Evolutionary conservation across 148 eudicot genomes (phyloP).

Genomic region (Fallopia convolvulus): DNA sequence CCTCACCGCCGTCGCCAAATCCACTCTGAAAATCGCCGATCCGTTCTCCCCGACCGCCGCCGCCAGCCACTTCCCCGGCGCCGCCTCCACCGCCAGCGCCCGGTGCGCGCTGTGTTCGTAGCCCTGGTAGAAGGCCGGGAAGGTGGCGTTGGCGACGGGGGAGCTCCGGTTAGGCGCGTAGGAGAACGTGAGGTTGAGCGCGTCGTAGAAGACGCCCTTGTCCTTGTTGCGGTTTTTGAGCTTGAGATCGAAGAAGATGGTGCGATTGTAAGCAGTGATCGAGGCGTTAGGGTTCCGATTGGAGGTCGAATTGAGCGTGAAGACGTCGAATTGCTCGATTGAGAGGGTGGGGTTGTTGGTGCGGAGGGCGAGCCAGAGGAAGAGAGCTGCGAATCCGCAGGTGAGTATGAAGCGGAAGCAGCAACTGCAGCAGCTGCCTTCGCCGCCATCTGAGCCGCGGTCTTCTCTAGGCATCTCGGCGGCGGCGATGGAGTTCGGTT

Average conservation of each 20-base stretch:
- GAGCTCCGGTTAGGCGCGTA: conserved; percentile 17
- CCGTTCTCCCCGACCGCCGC: conserved; percentile 18
- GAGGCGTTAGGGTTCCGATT: conserved; percentile 16
- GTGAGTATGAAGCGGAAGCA: conserved; percentile 43
- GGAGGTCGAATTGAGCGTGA: conserved; percentile 38
- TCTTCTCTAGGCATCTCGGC: background rate
- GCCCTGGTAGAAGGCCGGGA: conserved; percentile 54
- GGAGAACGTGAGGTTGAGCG: conserved; percentile 33
- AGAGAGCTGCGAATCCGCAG: conserved; percentile 47
- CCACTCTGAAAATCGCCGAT: conserved; percentile 42
- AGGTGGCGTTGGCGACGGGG: conserved; percentile 20
- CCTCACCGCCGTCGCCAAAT: conserved; percentile 45
- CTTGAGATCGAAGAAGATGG: conserved; percentile 46
- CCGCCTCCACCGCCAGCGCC: conserved; percentile 15
- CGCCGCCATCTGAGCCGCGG: conserved; percentile 13
- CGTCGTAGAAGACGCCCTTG: conserved; percentile 48
- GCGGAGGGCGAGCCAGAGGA: conserved; percentile 64
- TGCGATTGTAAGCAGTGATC: conserved; percentile 7
- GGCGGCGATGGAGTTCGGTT: background rate
- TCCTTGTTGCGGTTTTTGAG: conserved; percentile 50
- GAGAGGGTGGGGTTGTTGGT: conserved; percentile 44
- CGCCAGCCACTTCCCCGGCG: conserved; percentile 24
- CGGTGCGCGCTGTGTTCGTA: conserved; percentile 40
- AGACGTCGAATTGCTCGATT: conserved; percentile 48
- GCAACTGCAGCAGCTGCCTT: conserved; percentile 32